These are phyloP conservation scores for Diatrype stigma DNA, from an alignment of 2,329 filamentous ascomycete species.

Conservation along the genomic window DNA sequence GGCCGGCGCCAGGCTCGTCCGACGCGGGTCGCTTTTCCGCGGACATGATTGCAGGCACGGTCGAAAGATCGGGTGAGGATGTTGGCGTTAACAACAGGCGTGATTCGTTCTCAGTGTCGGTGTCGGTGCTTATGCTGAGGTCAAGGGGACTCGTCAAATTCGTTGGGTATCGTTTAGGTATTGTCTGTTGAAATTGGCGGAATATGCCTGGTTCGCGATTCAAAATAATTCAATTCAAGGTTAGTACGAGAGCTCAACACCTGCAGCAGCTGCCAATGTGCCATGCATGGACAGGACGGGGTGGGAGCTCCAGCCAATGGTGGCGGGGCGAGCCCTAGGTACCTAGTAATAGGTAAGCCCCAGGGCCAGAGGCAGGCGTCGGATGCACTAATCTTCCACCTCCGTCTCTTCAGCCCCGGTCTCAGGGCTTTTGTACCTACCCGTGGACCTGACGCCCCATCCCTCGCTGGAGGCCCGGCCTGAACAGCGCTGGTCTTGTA, in stretches of 20 bases:
- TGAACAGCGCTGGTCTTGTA: too few relatives aligned
- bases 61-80: neutral
- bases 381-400: neutral
- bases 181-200: neutral
- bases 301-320: neutral
- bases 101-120: too few relatives aligned
- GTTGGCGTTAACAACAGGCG: too few relatives aligned
- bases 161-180: neutral
- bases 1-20: constrained; percentile 71
- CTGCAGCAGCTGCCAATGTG: too few relatives aligned
- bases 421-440: neutral
- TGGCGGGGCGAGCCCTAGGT: neutral
- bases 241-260: too few relatives aligned
- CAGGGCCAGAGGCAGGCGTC: neutral
- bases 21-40: constrained; percentile 90
- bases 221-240: neutral
- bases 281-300: neutral
- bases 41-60: constrained; percentile 59
- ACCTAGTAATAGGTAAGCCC: neutral
- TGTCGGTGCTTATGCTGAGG: too few relatives aligned
- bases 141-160: neutral
- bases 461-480: too few relatives aligned
- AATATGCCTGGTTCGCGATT: too few relatives aligned
- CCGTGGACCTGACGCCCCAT: too few relatives aligned
- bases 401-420: neutral